phyloP scores from a whole-genome alignment of 2,329 filamentous ascomycete species.

The Diplodia corticola region DNA sequence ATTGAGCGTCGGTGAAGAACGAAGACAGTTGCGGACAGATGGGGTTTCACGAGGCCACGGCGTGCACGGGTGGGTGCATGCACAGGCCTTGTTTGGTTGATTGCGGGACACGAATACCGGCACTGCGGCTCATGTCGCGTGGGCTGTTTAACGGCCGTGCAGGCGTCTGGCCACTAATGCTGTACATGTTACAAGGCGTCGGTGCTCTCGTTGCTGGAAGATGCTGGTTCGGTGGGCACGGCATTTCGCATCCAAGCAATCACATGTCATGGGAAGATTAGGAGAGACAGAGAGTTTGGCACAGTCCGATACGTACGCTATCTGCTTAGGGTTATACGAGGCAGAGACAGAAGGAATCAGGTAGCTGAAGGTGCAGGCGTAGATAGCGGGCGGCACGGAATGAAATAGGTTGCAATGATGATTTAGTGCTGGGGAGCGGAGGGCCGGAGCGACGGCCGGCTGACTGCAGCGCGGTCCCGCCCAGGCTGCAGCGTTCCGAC shows the following conservation, averaged over 20 bases:
- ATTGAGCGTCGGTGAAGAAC: neutral
- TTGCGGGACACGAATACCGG: conserved; percentile 3
- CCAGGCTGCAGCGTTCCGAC: conserved; percentile 11
- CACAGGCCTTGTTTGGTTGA: neutral
- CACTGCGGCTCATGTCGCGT: conserved; percentile 1
- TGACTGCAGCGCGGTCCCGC: conserved; percentile 10
- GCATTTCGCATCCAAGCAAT: conserved; percentile 15
- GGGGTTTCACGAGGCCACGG: conserved; percentile 5
- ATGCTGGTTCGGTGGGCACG: neutral
- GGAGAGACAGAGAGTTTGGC: neutral
- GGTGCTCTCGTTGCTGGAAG: neutral
- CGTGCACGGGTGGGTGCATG: neutral
- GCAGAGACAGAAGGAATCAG: neutral
- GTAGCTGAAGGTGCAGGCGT: neutral
- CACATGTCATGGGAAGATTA: conserved; percentile 18
- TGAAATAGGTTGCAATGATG: conserved; percentile 8
- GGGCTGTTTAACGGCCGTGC: conserved; percentile 8
- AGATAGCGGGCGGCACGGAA: conserved; percentile 2
- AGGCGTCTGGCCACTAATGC: neutral
- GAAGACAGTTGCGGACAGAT: neutral
- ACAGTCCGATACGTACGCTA: neutral
- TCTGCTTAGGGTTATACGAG: neutral
- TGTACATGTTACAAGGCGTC: neutral
- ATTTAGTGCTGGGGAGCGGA: neutral
- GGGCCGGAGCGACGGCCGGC: neutral